These are phyloP conservation scores for Epichloe uncinata DNA, from an alignment of 2,329 filamentous ascomycete species.

Conservation along the genomic window DNA sequence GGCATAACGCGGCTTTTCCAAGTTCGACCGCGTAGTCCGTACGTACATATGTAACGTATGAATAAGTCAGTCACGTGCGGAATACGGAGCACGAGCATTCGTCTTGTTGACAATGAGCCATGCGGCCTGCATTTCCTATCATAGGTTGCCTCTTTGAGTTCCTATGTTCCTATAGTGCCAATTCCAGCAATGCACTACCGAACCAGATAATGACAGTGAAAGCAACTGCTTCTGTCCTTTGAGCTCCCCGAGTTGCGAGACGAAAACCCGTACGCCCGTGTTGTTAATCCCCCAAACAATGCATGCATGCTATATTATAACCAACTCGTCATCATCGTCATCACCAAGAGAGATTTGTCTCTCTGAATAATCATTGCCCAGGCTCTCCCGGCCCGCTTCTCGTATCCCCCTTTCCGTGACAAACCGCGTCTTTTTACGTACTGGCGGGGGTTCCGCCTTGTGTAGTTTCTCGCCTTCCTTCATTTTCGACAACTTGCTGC, in stretches of 20 bases:
- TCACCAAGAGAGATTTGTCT: constrained; percentile 24
- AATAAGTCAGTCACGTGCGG: too few species aligned
- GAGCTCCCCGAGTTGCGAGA: neutral
- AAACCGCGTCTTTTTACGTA: constrained; percentile 66
- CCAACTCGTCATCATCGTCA: constrained; percentile 39
- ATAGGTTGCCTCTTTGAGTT: neutral
- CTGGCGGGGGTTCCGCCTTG: constrained; percentile 25
- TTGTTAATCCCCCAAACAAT: neutral
- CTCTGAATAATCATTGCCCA: constrained; percentile 38
- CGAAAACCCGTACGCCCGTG: neutral
- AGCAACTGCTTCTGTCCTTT: neutral
- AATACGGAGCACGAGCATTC: too few species aligned
- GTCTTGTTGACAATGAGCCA: neutral
- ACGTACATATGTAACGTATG: too few species aligned
- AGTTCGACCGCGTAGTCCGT: too few species aligned
- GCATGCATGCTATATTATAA: constrained; percentile 27
- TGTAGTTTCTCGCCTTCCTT: constrained; percentile 43
- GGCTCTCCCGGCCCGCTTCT: constrained; percentile 62
- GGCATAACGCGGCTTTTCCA: too few species aligned
- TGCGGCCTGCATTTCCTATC: neutral
- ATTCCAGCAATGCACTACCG: neutral
- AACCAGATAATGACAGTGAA: neutral
- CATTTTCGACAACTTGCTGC: constrained; percentile 46
- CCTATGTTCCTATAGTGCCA: neutral
- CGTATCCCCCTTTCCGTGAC: constrained; percentile 65